Base-by-base conservation (phyloP, 129 eudicot genomes). In the Gnaphalium uliginosum region DNA sequence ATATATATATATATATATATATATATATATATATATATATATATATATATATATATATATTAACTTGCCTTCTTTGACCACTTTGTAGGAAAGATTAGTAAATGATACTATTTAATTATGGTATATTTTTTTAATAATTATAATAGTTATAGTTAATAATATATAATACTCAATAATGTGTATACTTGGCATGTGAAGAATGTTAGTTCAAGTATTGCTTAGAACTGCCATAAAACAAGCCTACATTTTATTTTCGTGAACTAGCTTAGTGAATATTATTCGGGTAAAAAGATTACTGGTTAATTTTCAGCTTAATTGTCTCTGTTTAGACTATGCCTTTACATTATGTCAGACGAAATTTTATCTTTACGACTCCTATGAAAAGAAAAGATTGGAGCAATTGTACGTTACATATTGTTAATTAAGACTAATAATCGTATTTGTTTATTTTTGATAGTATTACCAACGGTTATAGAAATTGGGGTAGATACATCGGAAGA, bases 391-490 rank as follows among this genome's bases (percentile, higher is more conserved):
- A 58, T 37, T 18, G 1, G 8, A 53, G 41, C 24, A 46, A 4
- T 75, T n/a, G n/a, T n/a, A n/a, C 41, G 62, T 75, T 75, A 22
- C 35, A 25, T 74, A 26, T 17, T 22, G 29, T 74, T 66, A 5
- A 0, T 23, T 22, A 4, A 29, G 27, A 13, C 33, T 73, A 6
- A 29, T 54, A 0, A 35, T 29, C 22, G 7, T 43, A 43, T 64
- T 53, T 29, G 2, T 68, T 33, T 15, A 7, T 8, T 43, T 78
- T 75, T 18, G 65, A 35, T 80, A 93, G 98, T 93, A 19, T 78
- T 93, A 46, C 98, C 98, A 0, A 85, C 77, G 2, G 88, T 93
- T 33, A 82, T 93, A 71, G 96, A 90, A 77, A 75, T 93, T 25
- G 79, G 82, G 21, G 84, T 90, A 15, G 92, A 85, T 61, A 90